phyloP scores from a whole-genome alignment of 306 rosid genomes.

The Echinosophora koreensis region DNA sequence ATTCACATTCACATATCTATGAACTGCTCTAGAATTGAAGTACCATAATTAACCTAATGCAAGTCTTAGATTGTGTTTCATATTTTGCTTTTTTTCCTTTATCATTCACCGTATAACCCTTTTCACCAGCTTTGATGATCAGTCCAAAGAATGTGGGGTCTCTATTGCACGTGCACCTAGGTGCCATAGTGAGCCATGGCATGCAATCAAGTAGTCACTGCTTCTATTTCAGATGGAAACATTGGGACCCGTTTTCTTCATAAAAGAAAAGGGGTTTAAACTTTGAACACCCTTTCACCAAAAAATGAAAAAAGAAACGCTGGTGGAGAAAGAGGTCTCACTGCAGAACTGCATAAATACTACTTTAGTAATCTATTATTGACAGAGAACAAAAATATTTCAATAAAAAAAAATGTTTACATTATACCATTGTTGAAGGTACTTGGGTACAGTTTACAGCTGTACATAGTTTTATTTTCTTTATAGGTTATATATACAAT shows the following conservation, averaged over 20 bases:
- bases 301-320: constrained; percentile 8
- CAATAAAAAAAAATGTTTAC: too few species aligned
- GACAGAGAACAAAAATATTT: neutral
- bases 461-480: neutral
- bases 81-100: neutral
- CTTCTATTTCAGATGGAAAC: constrained; percentile 37
- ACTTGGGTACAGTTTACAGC: neutral
- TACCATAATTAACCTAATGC: neutral
- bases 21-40: constrained; percentile 14
- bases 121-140: constrained; percentile 18
- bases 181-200: constrained; percentile 17
- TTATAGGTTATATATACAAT: neutral
- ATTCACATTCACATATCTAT: neutral
- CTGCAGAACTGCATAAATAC: neutral
- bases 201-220: constrained; percentile 40
- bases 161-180: constrained; percentile 50
- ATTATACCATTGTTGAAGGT: neutral
- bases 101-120: neutral
- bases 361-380: neutral
- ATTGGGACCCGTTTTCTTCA: constrained; percentile 42
- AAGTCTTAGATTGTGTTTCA: neutral
- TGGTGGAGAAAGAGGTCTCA: constrained; percentile 9
- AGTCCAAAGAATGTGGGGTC: constrained; percentile 34
- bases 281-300: constrained; percentile 41
- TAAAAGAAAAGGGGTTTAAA: constrained; percentile 37